phyloP scores from a whole-genome alignment of 495 filamentous ascomycete genomes.

The Penicillium samsonianum region DNA sequence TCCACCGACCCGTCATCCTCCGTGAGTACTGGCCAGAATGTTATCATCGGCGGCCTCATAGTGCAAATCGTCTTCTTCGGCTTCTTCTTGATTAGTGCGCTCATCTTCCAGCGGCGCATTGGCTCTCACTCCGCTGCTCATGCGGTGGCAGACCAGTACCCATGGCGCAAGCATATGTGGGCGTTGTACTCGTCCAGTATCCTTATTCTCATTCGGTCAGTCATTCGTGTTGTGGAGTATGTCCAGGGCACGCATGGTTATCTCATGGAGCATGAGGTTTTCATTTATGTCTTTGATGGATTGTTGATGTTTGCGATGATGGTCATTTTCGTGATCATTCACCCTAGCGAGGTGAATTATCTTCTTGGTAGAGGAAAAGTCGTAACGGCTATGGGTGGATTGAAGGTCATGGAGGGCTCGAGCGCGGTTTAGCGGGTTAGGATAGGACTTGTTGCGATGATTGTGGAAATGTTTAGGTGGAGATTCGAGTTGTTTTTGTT shows the following conservation, averaged over 20 bases:
- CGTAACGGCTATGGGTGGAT: slow-evolving; percentile 25
- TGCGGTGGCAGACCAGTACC: slow-evolving; percentile 20
- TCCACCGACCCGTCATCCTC: neutral
- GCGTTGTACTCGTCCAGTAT: slow-evolving; percentile 53
- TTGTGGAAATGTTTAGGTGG: neutral
- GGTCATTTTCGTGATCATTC: slow-evolving; percentile 47
- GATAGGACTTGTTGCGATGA: neutral
- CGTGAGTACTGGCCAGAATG: slow-evolving; percentile 22
- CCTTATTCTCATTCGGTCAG: slow-evolving; percentile 60
- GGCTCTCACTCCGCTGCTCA: slow-evolving; percentile 21
- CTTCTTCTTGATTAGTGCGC: slow-evolving; percentile 48
- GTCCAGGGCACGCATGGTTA: slow-evolving; percentile 54
- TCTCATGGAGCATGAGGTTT: slow-evolving; percentile 56
- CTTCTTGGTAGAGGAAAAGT: slow-evolving; percentile 22
- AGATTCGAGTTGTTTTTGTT: neutral
- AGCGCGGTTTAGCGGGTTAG: slow-evolving; percentile 1
- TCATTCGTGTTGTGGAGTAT: slow-evolving; percentile 67
- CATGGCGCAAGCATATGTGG: slow-evolving; percentile 55
- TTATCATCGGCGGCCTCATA: slow-evolving; percentile 49
- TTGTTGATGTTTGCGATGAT: slow-evolving; percentile 57
- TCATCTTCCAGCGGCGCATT: slow-evolving; percentile 44
- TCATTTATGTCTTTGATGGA: slow-evolving; percentile 64
- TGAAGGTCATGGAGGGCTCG: slow-evolving; percentile 16
- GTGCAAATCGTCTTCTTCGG: slow-evolving; percentile 57
- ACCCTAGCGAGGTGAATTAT: slow-evolving; percentile 34